Conservation (phyloP, 345 rosid genomes). For the Erucastrum elatum region DNA sequence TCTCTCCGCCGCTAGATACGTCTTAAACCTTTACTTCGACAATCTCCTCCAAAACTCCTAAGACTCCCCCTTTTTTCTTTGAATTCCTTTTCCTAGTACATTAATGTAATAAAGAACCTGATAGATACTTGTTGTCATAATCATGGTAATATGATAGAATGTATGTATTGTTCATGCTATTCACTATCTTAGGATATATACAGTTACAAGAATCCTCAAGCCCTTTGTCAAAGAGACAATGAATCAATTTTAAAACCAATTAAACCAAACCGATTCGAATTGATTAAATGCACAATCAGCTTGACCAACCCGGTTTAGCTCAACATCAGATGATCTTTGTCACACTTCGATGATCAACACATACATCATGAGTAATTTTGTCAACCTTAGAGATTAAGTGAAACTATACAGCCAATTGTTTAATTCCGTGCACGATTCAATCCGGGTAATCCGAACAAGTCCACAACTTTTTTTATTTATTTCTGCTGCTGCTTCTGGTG, state of each 20-base stretch:
- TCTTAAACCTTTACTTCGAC: constrained; percentile 72
- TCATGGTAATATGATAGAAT: background rate
- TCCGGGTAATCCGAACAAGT: background rate
- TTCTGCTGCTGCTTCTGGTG: background rate
- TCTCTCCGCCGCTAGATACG: constrained; percentile 74
- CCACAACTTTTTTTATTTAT: background rate
- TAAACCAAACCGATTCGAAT: background rate
- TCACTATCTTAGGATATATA: background rate
- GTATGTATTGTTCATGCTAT: background rate
- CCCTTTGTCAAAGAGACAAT: background rate
- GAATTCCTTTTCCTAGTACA: background rate
- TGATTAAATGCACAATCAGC: background rate
- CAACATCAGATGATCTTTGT: background rate
- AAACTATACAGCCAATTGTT: background rate
- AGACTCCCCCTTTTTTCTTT: constrained; percentile 4
- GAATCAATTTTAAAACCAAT: background rate
- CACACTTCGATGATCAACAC: background rate
- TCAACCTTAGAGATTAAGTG: background rate
- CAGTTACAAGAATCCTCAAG: background rate
- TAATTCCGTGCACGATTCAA: background rate
- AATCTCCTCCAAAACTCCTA: constrained; percentile 71
- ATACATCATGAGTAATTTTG: background rate
- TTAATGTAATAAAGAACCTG: background rate
- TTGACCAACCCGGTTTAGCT: background rate
- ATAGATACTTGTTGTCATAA: background rate